Conservation (phyloP, 2,329 filamentous ascomycete species). For the Lachnellula occidentalis region DNA sequence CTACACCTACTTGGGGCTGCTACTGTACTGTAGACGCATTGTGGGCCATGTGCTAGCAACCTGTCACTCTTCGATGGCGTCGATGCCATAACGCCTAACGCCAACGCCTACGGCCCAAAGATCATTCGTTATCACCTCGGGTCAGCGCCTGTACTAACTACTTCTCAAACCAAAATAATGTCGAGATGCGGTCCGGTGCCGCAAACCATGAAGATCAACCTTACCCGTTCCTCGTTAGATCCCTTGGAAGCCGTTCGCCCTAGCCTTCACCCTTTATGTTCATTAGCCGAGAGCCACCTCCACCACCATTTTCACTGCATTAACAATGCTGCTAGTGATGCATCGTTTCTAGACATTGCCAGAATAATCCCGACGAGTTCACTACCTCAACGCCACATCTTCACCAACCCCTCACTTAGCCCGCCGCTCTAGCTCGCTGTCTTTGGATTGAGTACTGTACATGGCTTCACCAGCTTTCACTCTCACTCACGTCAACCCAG, state of each 20-base stretch:
- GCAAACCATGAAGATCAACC: neutral
- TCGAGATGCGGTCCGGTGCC: neutral
- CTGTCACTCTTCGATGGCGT: neutral
- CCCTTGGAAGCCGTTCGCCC: neutral
- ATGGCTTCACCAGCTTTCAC: too few relatives aligned
- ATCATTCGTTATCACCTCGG: neutral
- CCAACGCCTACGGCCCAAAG: neutral
- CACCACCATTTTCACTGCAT: neutral
- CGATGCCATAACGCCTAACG: neutral
- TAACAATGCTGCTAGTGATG: neutral
- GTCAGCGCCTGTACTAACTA: neutral
- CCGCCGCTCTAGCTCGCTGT: neutral
- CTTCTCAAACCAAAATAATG: neutral
- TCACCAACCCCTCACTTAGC: neutral
- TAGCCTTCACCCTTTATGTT: neutral
- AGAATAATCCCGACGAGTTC: neutral
- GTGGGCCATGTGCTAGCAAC: neutral
- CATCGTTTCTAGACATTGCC: neutral
- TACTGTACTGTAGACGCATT: neutral
- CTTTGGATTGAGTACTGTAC: too few relatives aligned
- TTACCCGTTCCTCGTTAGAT: too few relatives aligned
- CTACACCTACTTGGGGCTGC: too few relatives aligned
- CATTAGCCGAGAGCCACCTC: neutral
- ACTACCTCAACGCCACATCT: neutral
- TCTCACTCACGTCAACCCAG: too few relatives aligned